Conservation (phyloP, 164 flowering plant species). For the Magnolia officinalis region DNA sequence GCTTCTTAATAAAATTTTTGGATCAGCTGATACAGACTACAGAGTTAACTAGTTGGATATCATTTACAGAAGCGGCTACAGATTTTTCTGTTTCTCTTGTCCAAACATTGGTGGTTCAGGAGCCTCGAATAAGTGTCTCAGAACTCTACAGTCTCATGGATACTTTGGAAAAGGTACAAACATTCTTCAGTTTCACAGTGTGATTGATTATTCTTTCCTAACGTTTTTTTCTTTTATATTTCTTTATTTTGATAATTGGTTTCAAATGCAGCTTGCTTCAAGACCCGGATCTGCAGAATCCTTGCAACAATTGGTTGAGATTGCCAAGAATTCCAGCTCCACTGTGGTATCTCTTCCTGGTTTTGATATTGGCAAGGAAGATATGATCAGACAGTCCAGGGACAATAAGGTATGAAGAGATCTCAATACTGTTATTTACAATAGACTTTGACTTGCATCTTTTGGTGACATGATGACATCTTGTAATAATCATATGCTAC, state of each 20-base stretch:
- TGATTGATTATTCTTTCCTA: background rate
- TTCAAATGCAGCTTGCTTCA: conserved; percentile 55
- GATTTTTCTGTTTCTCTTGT: conserved; percentile 84
- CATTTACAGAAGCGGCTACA: conserved; percentile 73
- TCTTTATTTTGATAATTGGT: conserved; percentile 1
- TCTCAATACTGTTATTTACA: background rate
- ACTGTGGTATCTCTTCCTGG: conserved; percentile 31
- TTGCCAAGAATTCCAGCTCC: conserved; percentile 64
- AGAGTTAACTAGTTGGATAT: too few species aligned
- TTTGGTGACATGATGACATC: too few species aligned
- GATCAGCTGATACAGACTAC: too few species aligned
- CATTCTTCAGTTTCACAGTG: background rate
- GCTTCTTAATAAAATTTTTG: too few species aligned
- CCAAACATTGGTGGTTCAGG: conserved; percentile 63
- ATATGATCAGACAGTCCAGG: conserved; percentile 45
- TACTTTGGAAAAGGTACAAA: conserved; percentile 78
- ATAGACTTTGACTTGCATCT: too few species aligned
- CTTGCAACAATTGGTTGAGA: conserved; percentile 76
- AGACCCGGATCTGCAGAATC: conserved; percentile 92
- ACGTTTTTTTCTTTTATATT: background rate
- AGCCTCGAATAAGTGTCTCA: conserved; percentile 55
- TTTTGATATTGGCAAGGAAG: conserved; percentile 53
- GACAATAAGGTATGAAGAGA: conserved; percentile 59
- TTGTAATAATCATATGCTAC: background rate
- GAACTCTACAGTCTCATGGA: conserved; percentile 88